Percentiles rank a stretch among this genome's conserved stretches.
These are phyloP conservation scores for Sordariomycetes sp. DNA, from an alignment of 2,329 filamentous ascomycete species.

Conservation along the genomic window DNA sequence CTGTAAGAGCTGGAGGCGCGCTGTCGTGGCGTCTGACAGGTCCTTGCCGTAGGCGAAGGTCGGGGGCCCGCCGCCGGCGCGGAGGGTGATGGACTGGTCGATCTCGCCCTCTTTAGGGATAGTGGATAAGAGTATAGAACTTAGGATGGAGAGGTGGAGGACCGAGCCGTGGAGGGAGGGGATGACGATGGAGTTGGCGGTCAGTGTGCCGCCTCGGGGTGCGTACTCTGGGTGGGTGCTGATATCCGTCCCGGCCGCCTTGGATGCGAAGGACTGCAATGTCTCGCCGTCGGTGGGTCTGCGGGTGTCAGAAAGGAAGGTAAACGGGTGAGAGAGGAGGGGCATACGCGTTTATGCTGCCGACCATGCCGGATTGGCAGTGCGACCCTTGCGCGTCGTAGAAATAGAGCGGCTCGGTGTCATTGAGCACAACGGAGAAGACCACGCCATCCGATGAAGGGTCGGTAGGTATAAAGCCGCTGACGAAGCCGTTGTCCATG, in stretches of 20 bases:
- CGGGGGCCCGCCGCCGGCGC: constrained; percentile 20
- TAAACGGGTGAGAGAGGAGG: neutral
- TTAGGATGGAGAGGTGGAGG: constrained; percentile 15
- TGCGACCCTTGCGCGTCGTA: constrained; percentile 24
- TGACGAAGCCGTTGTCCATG: constrained; percentile 23
- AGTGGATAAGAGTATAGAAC: constrained; percentile 11
- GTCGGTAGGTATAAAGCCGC: constrained; percentile 24
- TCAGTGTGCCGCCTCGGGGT: constrained; percentile 21
- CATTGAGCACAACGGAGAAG: constrained; percentile 19
- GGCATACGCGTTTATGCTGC: constrained; percentile 29
- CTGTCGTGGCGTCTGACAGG: constrained; percentile 16
- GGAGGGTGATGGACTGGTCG: neutral
- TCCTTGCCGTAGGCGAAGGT: constrained; percentile 17
- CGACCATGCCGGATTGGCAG: constrained; percentile 33
- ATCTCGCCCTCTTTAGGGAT: constrained; percentile 14
- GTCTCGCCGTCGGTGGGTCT: constrained; percentile 16
- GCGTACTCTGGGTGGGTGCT: constrained; percentile 21
- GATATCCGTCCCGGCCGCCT: constrained; percentile 18
- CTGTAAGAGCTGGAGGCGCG: constrained; percentile 16
- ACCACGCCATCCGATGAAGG: constrained; percentile 17
- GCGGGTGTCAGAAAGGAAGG: neutral
- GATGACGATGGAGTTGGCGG: constrained; percentile 20
- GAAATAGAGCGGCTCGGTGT: constrained; percentile 24
- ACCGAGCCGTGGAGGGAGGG: constrained; percentile 15
- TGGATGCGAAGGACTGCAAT: neutral